phyloP scores from a whole-genome alignment of 768 basidiomycete species.

The Leccinum ochraceum region DNA sequence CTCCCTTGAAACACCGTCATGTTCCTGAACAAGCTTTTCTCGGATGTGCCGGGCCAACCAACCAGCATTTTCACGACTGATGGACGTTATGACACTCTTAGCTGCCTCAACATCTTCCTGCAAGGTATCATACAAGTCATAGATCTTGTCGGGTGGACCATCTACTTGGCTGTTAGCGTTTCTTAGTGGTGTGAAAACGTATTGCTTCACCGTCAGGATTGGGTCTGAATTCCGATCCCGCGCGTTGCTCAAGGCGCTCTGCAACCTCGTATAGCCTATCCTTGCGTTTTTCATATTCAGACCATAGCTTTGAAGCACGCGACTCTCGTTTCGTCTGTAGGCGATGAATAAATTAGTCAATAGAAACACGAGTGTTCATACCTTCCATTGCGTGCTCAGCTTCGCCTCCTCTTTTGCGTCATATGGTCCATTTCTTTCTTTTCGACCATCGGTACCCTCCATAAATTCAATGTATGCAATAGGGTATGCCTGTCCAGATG shows the following conservation, averaged over 20 bases:
- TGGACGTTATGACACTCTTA: constrained; percentile 41
- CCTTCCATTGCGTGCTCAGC: constrained; percentile 70
- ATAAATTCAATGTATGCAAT: constrained; percentile 78
- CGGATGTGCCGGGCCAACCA: constrained; percentile 61
- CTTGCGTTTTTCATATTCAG: constrained; percentile 57
- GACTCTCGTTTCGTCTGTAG: constrained; percentile 56
- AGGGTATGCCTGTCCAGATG: constrained; percentile 55
- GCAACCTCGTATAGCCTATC: constrained; percentile 56
- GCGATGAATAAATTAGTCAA: constrained; percentile 5
- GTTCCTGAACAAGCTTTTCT: constrained; percentile 48
- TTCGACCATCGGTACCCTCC: constrained; percentile 49
- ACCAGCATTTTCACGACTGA: constrained; percentile 51
- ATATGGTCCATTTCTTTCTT: constrained; percentile 59
- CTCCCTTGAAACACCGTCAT: constrained; percentile 52
- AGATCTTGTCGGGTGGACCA: constrained; percentile 46
- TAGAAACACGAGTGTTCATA: constrained; percentile 32
- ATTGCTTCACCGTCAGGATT: constrained; percentile 40
- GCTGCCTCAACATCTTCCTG: constrained; percentile 53
- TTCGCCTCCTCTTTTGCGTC: constrained; percentile 68
- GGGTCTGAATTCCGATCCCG: constrained; percentile 47
- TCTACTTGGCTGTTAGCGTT: constrained; percentile 14
- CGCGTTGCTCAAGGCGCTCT: constrained; percentile 62
- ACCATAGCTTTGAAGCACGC: constrained; percentile 58
- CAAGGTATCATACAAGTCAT: constrained; percentile 62
- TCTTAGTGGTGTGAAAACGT: background rate